These are phyloP conservation scores for Chionographis japonica DNA, from an alignment of 106 monocot species.

Conservation along the genomic window DNA sequence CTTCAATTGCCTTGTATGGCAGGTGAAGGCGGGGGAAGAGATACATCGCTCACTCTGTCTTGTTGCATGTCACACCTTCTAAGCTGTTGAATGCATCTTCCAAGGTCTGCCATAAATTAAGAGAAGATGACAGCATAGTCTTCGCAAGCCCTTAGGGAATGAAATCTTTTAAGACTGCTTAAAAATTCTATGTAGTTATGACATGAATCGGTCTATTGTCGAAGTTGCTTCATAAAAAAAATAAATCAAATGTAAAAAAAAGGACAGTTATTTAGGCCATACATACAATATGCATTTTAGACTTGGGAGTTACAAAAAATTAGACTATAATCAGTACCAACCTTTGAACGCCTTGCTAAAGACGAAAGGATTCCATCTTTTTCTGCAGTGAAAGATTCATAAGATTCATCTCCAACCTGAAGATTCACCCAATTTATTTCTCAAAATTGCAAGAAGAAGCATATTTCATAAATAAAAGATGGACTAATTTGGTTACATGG, in stretches of 20 bases:
- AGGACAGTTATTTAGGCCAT: too few species aligned
- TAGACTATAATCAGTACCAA: slow-evolving; percentile 13
- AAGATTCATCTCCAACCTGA: slow-evolving; percentile 88
- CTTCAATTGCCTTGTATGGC: slow-evolving; percentile 74
- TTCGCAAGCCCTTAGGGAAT: too few species aligned
- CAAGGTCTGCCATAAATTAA: slow-evolving; percentile 39
- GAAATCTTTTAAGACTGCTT: too few species aligned
- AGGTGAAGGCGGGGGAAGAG: slow-evolving; percentile 75
- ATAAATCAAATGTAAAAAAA: too few species aligned
- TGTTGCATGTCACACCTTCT: slow-evolving; percentile 89
- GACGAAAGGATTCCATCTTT: slow-evolving; percentile 76
- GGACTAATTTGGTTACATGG: too few species aligned
- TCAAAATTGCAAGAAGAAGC: neutral
- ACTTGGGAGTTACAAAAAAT: too few species aligned
- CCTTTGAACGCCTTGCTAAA: slow-evolving; percentile 84
- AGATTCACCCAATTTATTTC: slow-evolving; percentile 8
- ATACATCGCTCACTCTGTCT: slow-evolving; percentile 96
- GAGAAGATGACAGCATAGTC: neutral
- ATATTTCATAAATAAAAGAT: neutral
- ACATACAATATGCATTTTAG: too few species aligned
- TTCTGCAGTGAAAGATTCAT: slow-evolving; percentile 60
- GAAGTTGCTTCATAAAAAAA: too few species aligned
- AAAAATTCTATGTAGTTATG: too few species aligned
- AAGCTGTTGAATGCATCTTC: slow-evolving; percentile 88
- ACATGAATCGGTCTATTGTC: too few species aligned